A percentile compares a stretch with the other conserved stretches of the same genome.
These are phyloP conservation scores for Leccinum obscurum DNA, from an alignment of 768 basidiomycete genomes.

Conservation along the genomic window DNA sequence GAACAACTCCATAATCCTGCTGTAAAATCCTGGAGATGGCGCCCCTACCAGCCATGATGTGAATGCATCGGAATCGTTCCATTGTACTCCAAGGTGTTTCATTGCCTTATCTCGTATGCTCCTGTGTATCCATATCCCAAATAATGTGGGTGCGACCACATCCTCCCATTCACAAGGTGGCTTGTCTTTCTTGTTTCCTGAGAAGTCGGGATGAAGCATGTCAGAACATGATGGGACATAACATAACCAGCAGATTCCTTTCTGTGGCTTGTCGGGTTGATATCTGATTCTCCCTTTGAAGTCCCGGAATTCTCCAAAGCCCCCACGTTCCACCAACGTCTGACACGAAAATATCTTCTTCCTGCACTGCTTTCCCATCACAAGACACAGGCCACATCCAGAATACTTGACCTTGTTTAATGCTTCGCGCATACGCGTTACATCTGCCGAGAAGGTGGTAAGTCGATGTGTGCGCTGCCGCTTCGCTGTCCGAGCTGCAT, in stretches of 20 bases:
- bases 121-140: neutral
- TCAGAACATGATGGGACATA: neutral
- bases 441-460: fast-evolving
- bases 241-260: neutral
- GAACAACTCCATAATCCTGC: too few relatives aligned
- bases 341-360: neutral
- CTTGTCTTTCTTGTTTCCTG: too few relatives aligned
- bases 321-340: neutral
- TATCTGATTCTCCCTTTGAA: too few relatives aligned
- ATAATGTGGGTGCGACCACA: neutral
- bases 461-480: neutral
- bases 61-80: too few relatives aligned
- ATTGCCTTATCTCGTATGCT: too few relatives aligned
- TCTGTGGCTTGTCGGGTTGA: neutral
- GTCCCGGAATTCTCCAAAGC: neutral
- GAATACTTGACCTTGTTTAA: neutral
- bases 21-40: too few relatives aligned
- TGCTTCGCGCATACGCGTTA: neutral
- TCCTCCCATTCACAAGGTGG: neutral
- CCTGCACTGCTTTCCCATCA: neutral
- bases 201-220: neutral
- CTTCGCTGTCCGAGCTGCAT: neutral
- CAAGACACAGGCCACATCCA: neutral
- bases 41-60: too few relatives aligned
- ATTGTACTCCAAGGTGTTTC: too few relatives aligned